Evolutionary conservation across 2,329 filamentous ascomycete species (phyloP).

Genomic region (Trichoderma endophyticum): DNA sequence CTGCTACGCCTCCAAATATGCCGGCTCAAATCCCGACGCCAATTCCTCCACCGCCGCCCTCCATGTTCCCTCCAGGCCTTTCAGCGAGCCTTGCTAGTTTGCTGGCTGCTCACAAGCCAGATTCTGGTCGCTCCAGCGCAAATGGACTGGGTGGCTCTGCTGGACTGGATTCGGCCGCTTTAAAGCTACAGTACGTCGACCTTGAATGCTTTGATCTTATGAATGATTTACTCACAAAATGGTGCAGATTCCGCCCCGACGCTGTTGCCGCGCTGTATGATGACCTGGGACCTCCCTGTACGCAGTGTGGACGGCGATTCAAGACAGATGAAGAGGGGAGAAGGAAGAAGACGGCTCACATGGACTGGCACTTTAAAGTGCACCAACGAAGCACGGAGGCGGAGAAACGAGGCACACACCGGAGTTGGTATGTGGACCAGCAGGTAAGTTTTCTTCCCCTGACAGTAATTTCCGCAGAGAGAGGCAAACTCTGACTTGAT

Average conservation of each 20-base stretch:
- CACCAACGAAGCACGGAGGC: constrained; percentile 86
- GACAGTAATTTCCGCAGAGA: neutral
- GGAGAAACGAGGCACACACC: constrained; percentile 80
- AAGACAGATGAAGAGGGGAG: constrained; percentile 71
- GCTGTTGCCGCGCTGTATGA: constrained; percentile 75
- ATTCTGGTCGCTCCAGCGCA: constrained; percentile 25
- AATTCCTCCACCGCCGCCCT: constrained; percentile 22
- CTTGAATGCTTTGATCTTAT: neutral
- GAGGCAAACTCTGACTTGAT: constrained; percentile 11
- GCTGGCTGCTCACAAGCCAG: constrained; percentile 32
- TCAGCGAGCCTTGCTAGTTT: constrained; percentile 38
- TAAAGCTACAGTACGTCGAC: constrained; percentile 65
- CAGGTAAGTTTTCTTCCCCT: constrained; percentile 51
- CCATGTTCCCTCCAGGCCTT: constrained; percentile 31
- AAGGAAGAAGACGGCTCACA: constrained; percentile 82
- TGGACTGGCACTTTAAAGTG: constrained; percentile 98
- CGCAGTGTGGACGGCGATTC: constrained; percentile 88
- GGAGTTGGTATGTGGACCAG: constrained; percentile 93
- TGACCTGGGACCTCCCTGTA: constrained; percentile 79
- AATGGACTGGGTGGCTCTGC: constrained; percentile 51
- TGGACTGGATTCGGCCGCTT: constrained; percentile 61
- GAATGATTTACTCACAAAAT: constrained; percentile 19
- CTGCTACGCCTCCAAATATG: constrained; percentile 39
- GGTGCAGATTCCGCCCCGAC: constrained; percentile 65
- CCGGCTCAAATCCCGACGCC: constrained; percentile 33